Percentiles rank a stretch among this genome's conserved stretches.
Conservation (phyloP, 192 early-diverging fungal species). For the Mortierella hygrophila region DNA sequence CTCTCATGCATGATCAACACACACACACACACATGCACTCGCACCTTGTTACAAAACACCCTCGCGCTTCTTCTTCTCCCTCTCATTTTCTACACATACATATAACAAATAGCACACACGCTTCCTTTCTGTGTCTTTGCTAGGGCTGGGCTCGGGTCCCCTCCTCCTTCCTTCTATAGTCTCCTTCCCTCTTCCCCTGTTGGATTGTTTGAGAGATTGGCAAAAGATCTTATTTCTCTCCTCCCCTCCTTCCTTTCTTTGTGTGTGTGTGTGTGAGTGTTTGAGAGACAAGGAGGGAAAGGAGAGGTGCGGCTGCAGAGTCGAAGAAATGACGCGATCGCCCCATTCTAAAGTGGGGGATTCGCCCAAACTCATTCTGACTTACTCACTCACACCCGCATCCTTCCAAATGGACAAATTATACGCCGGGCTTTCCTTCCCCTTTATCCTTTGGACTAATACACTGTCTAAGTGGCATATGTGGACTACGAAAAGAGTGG, state of each 20-base stretch:
- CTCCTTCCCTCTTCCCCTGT: not conserved
- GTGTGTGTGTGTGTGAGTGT: not conserved
- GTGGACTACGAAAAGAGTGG: too few relatives aligned
- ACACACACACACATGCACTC: not conserved
- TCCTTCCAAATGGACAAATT: too few relatives aligned
- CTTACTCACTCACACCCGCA: not conserved
- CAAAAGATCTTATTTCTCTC: constrained; percentile 2
- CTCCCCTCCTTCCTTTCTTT: too few relatives aligned
- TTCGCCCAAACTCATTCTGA: not conserved
- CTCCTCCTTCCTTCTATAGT: not conserved
- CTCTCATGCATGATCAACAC: constrained; percentile 8
- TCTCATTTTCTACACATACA: not conserved
- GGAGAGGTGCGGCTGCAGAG: not conserved
- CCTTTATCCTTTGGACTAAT: too few relatives aligned
- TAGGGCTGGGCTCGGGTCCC: not conserved
- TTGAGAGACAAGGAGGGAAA: not conserved
- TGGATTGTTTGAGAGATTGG: not conserved
- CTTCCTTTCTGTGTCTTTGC: not conserved
- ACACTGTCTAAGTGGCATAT: too few relatives aligned
- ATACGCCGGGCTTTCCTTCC: too few relatives aligned
- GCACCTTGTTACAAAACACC: not conserved
- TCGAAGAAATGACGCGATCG: constrained; percentile 43
- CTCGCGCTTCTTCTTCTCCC: not conserved
- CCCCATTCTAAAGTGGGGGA: not conserved
- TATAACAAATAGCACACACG: too few relatives aligned